These are phyloP conservation scores for Takashimella koratensis DNA, from an alignment of 1,284 basidiomycete genomes.

Conservation along the genomic window DNA sequence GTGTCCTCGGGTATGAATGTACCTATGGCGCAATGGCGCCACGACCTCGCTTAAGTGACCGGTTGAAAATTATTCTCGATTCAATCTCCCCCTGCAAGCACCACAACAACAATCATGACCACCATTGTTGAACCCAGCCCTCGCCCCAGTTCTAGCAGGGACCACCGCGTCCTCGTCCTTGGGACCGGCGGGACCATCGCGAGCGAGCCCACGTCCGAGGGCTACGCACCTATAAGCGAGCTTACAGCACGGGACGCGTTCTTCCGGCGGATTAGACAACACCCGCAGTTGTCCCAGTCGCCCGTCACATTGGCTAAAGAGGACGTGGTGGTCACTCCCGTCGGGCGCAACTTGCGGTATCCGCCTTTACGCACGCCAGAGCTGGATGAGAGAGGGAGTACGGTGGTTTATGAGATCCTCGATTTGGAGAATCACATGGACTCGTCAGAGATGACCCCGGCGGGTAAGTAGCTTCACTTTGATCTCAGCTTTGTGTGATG, in stretches of 20 bases:
- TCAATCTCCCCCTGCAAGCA: too few relatives aligned
- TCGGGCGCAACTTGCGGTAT: constrained; percentile 31
- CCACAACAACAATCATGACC: too few relatives aligned
- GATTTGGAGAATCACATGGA: constrained; percentile 47
- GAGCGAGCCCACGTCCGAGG: constrained; percentile 35
- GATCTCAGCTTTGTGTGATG: constrained; percentile 2
- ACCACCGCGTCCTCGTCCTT: constrained; percentile 28
- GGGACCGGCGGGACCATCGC: constrained; percentile 47
- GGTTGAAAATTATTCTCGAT: too few relatives aligned
- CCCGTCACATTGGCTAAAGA: constrained; percentile 4
- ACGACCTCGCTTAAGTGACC: too few relatives aligned
- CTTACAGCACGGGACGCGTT: constrained; percentile 35
- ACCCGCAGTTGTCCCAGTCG: constrained; percentile 36
- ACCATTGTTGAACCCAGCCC: too few relatives aligned
- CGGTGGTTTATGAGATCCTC: constrained; percentile 43
- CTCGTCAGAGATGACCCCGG: constrained; percentile 44
- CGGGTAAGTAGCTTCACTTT: constrained; percentile 24
- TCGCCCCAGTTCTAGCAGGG: too few relatives aligned
- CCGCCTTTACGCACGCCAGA: constrained; percentile 37
- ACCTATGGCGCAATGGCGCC: too few relatives aligned
- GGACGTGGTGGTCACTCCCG: neutral
- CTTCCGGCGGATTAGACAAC: constrained; percentile 43
- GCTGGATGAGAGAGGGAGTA: constrained; percentile 31
- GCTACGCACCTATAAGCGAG: constrained; percentile 35
- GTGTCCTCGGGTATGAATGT: too few relatives aligned